phyloP scores from a whole-genome alignment of 1,284 basidiomycete genomes.

The Neolentinus lepideus region DNA sequence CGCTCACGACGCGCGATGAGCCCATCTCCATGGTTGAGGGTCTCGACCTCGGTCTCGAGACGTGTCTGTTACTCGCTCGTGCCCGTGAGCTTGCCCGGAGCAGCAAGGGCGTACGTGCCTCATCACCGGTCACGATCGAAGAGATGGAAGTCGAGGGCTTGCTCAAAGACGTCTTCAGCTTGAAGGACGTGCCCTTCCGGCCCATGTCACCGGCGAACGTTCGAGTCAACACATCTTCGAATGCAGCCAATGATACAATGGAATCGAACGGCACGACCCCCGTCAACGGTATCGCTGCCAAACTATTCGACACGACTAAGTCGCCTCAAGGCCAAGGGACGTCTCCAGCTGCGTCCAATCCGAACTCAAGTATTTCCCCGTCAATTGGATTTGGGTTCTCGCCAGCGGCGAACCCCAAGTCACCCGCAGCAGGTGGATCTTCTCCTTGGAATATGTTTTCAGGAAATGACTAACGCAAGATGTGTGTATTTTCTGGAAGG shows the following conservation, averaged over 20 bases:
- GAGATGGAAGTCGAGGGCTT: slow-evolving; percentile 27
- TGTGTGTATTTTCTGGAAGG: too few relatives aligned
- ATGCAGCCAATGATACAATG: neutral
- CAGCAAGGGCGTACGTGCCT: slow-evolving; percentile 30
- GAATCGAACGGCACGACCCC: neutral
- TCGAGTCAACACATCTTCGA: slow-evolving; percentile 2
- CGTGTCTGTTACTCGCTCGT: slow-evolving; percentile 44
- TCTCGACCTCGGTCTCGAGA: slow-evolving; percentile 49
- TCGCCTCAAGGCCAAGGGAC: slow-evolving; percentile 6
- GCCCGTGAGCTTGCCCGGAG: slow-evolving; percentile 47
- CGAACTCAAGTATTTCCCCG: neutral
- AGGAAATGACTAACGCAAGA: slow-evolving; percentile 5
- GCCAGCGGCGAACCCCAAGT: neutral
- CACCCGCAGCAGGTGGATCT: neutral
- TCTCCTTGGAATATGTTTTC: slow-evolving; percentile 1
- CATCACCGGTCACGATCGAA: slow-evolving; percentile 28
- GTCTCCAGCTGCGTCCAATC: neutral
- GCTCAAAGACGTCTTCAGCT: slow-evolving; percentile 24
- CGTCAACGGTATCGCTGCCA: slow-evolving; percentile 3
- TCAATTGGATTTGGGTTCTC: neutral
- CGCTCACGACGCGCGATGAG: slow-evolving; percentile 44
- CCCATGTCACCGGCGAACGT: slow-evolving; percentile 17
- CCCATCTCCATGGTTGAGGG: slow-evolving; percentile 55
- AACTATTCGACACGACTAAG: neutral
- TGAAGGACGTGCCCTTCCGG: slow-evolving; percentile 19